These are phyloP conservation scores for Lithospermum erythrorhizon DNA, from an alignment of 257 asterid genomes.

Conservation along the genomic window DNA sequence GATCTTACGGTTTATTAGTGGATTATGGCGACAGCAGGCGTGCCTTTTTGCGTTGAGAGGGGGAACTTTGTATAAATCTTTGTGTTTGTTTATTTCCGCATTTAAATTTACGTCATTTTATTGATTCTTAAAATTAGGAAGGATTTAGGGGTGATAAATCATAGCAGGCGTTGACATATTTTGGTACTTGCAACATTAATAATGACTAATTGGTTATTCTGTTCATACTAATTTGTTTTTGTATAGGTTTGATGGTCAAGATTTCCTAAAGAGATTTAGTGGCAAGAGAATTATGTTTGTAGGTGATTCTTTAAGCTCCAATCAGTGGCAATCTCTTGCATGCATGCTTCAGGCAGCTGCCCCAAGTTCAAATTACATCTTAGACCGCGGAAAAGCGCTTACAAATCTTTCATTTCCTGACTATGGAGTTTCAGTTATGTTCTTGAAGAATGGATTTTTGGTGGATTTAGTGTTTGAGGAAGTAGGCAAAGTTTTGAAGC, in stretches of 20 bases:
- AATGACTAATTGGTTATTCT: too few relatives aligned
- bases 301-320: slow-evolving; percentile 55
- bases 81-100: too few relatives aligned
- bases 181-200: too few relatives aligned
- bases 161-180: too few relatives aligned
- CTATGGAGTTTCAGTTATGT: slow-evolving; percentile 25
- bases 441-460: slow-evolving; percentile 47
- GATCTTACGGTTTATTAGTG: too few relatives aligned
- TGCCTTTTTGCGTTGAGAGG: too few relatives aligned
- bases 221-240: background rate
- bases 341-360: slow-evolving; percentile 49
- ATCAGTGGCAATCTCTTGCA: slow-evolving; percentile 66
- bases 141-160: too few relatives aligned
- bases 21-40: too few relatives aligned
- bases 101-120: too few relatives aligned
- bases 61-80: too few relatives aligned
- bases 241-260: slow-evolving; percentile 45
- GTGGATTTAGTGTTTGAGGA: slow-evolving; percentile 34
- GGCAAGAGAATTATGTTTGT: slow-evolving; percentile 52
- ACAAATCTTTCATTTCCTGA: slow-evolving; percentile 39
- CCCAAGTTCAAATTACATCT: slow-evolving; percentile 29
- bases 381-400: slow-evolving; percentile 13
- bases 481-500: slow-evolving; percentile 34
- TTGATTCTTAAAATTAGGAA: too few relatives aligned
- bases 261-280: slow-evolving; percentile 27